Conservation (phyloP, 257 asterid genomes). For the Verbascum thapsus region DNA sequence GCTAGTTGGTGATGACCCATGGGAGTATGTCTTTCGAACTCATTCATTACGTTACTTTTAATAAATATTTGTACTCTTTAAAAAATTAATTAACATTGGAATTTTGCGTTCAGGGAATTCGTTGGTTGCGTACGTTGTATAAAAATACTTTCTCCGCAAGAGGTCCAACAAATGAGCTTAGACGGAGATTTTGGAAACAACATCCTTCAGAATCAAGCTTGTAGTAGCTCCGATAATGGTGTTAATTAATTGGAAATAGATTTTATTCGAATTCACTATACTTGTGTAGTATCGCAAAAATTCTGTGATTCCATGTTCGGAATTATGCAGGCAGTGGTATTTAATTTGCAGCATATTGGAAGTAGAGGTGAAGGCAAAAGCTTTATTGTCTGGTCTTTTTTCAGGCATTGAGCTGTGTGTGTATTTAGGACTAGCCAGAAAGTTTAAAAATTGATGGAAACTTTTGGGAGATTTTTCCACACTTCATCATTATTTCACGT, state of each 20-base stretch:
- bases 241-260: constrained; percentile 40
- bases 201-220: constrained; percentile 58
- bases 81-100: not conserved
- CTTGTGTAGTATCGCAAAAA: too few species aligned
- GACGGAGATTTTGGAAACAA: constrained; percentile 66
- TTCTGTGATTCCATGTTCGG: too few species aligned
- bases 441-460: constrained; percentile 21
- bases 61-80: not conserved
- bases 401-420: constrained; percentile 25
- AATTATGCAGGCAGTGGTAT: not conserved
- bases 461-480: constrained; percentile 6
- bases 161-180: constrained; percentile 78
- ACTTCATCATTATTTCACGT: constrained; percentile 25
- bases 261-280: too few species aligned
- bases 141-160: constrained; percentile 82
- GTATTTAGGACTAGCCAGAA: constrained; percentile 22
- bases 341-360: constrained; percentile 4
- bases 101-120: constrained; percentile 49
- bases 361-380: constrained; percentile 24
- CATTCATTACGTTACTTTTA: not conserved
- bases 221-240: constrained; percentile 71
- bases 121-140: constrained; percentile 73
- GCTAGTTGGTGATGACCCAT: constrained; percentile 87
- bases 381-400: constrained; percentile 20
- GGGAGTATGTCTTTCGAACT: constrained; percentile 86